Conservation (phyloP, 2,329 filamentous ascomycete species). For the Microdochium paspali region DNA sequence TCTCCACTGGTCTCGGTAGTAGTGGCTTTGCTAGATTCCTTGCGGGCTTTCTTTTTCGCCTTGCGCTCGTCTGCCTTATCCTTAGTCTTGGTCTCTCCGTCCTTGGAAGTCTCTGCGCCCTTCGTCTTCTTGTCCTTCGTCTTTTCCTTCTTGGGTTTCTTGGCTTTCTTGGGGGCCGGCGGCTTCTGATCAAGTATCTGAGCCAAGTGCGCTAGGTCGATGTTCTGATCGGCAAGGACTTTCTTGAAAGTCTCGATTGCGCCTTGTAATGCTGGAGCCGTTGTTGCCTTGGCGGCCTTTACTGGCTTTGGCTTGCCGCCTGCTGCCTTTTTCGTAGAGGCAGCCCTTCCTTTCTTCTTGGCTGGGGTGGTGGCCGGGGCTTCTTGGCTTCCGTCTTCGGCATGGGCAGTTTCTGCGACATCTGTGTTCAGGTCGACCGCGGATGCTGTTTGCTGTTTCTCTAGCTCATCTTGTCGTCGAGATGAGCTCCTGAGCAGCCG, state of each 20-base stretch:
- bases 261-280: conserved; percentile 21
- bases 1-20: too few species aligned
- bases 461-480: not conserved
- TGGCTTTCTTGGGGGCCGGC: conserved; percentile 1
- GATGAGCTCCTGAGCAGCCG: not conserved
- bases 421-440: not conserved
- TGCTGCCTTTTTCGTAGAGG: not conserved
- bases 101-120: not conserved
- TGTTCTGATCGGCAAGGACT: conserved; percentile 23
- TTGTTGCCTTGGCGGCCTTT: not conserved
- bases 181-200: conserved; percentile 1
- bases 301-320: not conserved
- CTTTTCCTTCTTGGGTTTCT: not conserved
- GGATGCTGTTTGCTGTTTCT: not conserved
- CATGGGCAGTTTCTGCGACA: not conserved
- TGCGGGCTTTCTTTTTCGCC: too few species aligned
- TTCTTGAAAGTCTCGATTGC: conserved; percentile 26
- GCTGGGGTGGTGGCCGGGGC: not conserved
- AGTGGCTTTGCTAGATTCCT: too few species aligned
- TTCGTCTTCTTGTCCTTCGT: not conserved
- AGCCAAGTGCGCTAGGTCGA: conserved; percentile 12
- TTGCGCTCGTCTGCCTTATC: not conserved
- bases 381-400: not conserved
- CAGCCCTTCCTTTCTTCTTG: not conserved
- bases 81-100: not conserved